Evolutionary conservation across 2,329 filamentous ascomycete genomes (phyloP), one percentile per base, ranked within the genome.

Genomic region (Xylariomycetidae sp.): DNA sequence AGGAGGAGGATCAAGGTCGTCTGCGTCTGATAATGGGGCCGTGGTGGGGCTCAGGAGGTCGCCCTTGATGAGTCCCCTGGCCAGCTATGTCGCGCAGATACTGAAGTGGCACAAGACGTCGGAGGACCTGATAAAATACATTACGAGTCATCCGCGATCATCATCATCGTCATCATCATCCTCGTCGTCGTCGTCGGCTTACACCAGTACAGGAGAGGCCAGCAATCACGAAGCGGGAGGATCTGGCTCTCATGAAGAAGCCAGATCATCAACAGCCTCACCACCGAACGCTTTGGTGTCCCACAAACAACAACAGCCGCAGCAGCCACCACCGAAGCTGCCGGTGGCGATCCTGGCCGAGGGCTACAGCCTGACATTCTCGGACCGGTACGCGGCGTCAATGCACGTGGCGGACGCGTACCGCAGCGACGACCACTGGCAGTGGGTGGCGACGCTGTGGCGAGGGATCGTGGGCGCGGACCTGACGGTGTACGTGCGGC

Each of bases 381-480:
- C 86, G 1, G 85, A 96, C 55, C 67, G 71, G 30, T 90, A 83
- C 56, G 85, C 88, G 2, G 78, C 76, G 34, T 68, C 72, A 11
- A 79, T 89, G 27, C 82, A 85, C 2, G 88, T 94, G 45, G 66
- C 72, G 13, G 88, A 94, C 53, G 70, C 73, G 6, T 95, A 94
- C 57, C 75, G 79, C 12, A 80, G 85, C 0, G 73, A 85, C n/a
- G 88, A 94, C 50, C 90, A 97, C 63, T 97, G 90, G 88, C 85
- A 94, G 59, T 97, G 90, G 90, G 88, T 92, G 69, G 90, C 90
- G 22, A 90, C 85, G 27, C 74, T 96, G 15, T 97, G 90, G 90
- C 80, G 89, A 8, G 87, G 88, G 8, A 84, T 86, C 34, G 72
- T 89, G 1, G 87, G 85, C 0, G 80, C 90, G 0, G 90, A 97